Evolutionary conservation across 2,329 filamentous ascomycete species (phyloP), one percentile per base, ranked within the genome.

Genomic region (Dendryphion nanum): DNA sequence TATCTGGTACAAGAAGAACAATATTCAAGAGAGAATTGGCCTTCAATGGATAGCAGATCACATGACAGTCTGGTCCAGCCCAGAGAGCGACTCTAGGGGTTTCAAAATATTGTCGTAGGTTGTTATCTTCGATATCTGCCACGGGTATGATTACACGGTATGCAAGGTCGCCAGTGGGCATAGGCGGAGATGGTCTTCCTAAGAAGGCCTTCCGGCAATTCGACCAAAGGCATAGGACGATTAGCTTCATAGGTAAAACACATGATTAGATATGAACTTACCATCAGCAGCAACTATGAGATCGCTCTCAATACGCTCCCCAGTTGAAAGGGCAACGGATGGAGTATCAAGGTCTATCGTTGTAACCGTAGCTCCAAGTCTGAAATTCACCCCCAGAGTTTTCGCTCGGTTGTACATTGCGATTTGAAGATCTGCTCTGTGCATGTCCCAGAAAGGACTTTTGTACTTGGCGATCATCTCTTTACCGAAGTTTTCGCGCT

Each of bases 211-310:
- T 69, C 0, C 81, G 71, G 30, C 74, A 79, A 10, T 67, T 66
- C 2, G 79, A 83, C 78, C 80, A 83, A 0, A 85, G 61, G 0
- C 82, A 10, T 30, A 15, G 10, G 8, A 8, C 16, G 10, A 15
- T 30, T 15, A 30, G 15, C 16, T 26, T 26, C n/a, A 8, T 24
- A 28, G n/a, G 7, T 7, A 14, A 18, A 84, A 63, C 10, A 82
- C 55, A 42, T 82, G 10, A 83, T 58, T 10, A 26, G n/a, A n/a
- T n/a, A 26, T 10, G n/a, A n/a, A 26, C 23, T 8, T 26, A 0
- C 82, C 82, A 45, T 86, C 83, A 0, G 81, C 79, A 1, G 73
- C 81, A 1, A 86, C 69, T 4, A 86, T 65, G 5, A 85, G 59
- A 47, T 85, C 79, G 2, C 70, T 76, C 0, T 58, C 56, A 2